phyloP scores from a whole-genome alignment of 2,329 filamentous ascomycete genomes.

The Bipolaris zeicola region DNA sequence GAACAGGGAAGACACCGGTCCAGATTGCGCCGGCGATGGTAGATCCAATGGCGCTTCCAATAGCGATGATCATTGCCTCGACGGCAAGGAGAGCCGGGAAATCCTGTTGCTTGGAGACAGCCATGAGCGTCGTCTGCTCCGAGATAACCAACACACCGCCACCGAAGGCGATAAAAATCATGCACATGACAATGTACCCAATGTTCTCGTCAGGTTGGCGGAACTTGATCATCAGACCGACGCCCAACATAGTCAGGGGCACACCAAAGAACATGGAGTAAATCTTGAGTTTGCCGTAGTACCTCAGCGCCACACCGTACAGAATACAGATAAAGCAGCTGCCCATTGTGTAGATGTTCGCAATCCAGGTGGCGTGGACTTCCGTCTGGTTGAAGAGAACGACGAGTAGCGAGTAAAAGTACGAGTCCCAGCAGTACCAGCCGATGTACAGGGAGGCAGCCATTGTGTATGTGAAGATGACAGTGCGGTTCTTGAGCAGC shows the following conservation, averaged over 20 bases:
- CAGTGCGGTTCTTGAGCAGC: conserved; percentile 57
- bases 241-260: conserved; percentile 42
- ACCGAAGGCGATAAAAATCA: conserved; percentile 45
- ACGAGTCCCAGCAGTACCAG: conserved; percentile 50
- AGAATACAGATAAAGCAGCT: conserved; percentile 40
- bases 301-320: conserved; percentile 35
- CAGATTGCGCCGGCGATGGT: conserved; percentile 69
- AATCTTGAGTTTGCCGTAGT: conserved; percentile 40
- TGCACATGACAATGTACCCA: conserved; percentile 44
- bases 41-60: conserved; percentile 55
- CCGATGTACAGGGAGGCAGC: conserved; percentile 45
- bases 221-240: conserved; percentile 48
- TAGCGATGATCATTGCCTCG: conserved; percentile 63
- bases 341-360: conserved; percentile 50
- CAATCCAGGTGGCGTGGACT: conserved; percentile 46
- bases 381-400: conserved; percentile 48
- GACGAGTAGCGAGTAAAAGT: conserved; percentile 50
- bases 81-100: conserved; percentile 50
- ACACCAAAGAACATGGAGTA: conserved; percentile 38
- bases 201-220: conserved; percentile 43
- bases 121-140: conserved; percentile 43
- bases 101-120: conserved; percentile 41
- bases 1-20: conserved; percentile 63
- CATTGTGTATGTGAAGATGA: conserved; percentile 60
- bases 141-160: conserved; percentile 44